Evolutionary conservation across 805 yeast genomes (phyloP), one percentile per base, ranked within the genome.

Genomic region (Starmerella davenportii): DNA sequence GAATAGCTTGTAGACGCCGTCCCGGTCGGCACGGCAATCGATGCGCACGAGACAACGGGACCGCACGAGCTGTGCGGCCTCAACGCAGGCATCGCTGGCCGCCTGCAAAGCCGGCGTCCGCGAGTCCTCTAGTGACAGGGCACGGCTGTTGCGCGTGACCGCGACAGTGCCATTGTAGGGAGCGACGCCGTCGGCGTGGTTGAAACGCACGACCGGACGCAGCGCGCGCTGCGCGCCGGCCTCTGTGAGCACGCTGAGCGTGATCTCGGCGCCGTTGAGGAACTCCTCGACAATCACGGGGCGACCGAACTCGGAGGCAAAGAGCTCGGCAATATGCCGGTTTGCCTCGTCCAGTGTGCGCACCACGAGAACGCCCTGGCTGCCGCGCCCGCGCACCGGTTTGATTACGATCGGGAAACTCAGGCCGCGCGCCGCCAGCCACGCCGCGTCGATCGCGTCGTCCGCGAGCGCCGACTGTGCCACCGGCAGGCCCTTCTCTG

Each of bases 321-420:
- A 13, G 9, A 36, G 33, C 5, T 17, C 38, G 23, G 8, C 15
- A 4, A 18, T 4, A 11, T 15, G 11, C 15, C 18, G 11, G 33
- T n/a, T 14, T 15, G 27, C 14, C n/a, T 27, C 38, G 3, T 36
- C 38, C 4, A 7, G 5, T 13, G 38, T 5, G 13, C 5, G 29
- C 11, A n/a, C 33, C 25, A 36, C 14, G 4, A 13, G 13, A 8
- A 36, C 38, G 4, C 38, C 38, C 21, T 36, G 33, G 33, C 38
- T 36, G 19, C 38, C 38, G 13, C 38, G 21, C 4, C 38, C 38
- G 21, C 38, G 38, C 13, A 36, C 33, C 17, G 38, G 38, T 19
- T 36, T 36, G 18, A 36, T n/a, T 5, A 36, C 16, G 19, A 36
- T 21, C 7, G 38, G 38, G 21, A 35, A 23, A 8, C 4, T 14